These are phyloP conservation scores for Lagenidium sp. DNA, from an alignment of 352 stramenopile species.

Conservation along the genomic window DNA sequence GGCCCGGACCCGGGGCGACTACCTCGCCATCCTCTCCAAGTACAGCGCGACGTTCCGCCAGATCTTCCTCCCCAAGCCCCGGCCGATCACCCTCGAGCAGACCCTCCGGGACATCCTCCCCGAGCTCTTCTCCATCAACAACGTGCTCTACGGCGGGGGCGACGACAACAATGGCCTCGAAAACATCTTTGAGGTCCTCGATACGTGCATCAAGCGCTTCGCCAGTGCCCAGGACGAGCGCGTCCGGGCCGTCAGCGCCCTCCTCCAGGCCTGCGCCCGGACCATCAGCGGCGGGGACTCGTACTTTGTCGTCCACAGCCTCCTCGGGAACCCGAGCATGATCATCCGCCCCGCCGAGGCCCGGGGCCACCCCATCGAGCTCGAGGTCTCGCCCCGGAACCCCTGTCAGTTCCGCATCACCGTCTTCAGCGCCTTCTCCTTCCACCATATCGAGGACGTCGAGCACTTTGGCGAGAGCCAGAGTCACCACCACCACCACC, in stretches of 20 bases:
- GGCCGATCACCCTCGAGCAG: slow-evolving; percentile 70
- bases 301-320: slow-evolving; percentile 69
- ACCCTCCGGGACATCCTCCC: slow-evolving; percentile 70
- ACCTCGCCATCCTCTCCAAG: slow-evolving; percentile 58
- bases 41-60: slow-evolving; percentile 50
- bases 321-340: slow-evolving; percentile 60
- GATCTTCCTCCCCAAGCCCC: slow-evolving; percentile 59
- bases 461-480: slow-evolving; percentile 48
- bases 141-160: slow-evolving; percentile 59
- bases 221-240: slow-evolving; percentile 48
- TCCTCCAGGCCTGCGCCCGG: slow-evolving; percentile 62
- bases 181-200: slow-evolving; percentile 76
- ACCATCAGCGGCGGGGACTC: slow-evolving; percentile 75
- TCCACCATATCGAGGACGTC: slow-evolving; percentile 72
- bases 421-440: slow-evolving; percentile 67
- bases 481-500: no score
- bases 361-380: slow-evolving; percentile 59
- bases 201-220: slow-evolving; percentile 62
- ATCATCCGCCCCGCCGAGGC: slow-evolving; percentile 69
- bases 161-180: slow-evolving; percentile 58
- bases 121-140: slow-evolving; percentile 72
- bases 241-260: slow-evolving; percentile 50
- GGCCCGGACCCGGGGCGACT: slow-evolving; percentile 43
- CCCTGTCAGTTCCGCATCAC: slow-evolving; percentile 66
- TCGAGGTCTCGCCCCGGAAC: slow-evolving; percentile 45